Evolutionary conservation across 805 yeast genomes (phyloP).

Genomic region (Ogataea paradorogensis): DNA sequence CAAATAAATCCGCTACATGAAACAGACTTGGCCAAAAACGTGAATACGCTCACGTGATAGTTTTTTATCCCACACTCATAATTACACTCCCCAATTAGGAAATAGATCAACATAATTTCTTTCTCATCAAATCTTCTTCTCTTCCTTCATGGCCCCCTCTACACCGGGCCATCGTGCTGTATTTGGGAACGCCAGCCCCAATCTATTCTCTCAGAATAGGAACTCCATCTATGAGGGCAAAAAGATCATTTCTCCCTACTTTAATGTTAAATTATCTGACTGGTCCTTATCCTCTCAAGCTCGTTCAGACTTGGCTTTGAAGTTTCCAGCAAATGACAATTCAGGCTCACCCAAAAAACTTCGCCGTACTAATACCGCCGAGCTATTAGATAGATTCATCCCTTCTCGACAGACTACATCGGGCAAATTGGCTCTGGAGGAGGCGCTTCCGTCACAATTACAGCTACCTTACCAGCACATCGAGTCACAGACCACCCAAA

Average conservation of each 20-base stretch:
- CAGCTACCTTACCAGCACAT: conserved; percentile 53
- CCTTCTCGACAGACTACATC: conserved; percentile 54
- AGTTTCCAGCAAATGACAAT: conserved; percentile 10
- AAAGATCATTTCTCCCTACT: conserved; percentile 34
- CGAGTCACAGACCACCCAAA: conserved; percentile 49
- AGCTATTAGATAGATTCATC: conserved; percentile 52
- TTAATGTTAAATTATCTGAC: conserved; percentile 34
- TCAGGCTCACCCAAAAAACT: conserved; percentile 28
- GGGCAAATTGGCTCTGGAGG: conserved; percentile 37
- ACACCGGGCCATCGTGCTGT: conserved; percentile 31
- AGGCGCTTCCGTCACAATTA: conserved; percentile 19
- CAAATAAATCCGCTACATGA: not conserved
- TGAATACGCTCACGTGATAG: not conserved
- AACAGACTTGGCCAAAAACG: not conserved
- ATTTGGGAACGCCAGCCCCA: conserved; percentile 33
- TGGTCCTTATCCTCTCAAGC: conserved; percentile 28
- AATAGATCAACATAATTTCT: conserved; percentile 9
- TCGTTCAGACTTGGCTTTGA: conserved; percentile 6
- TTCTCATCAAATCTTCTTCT: conserved; percentile 4
- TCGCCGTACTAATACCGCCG: conserved; percentile 36
- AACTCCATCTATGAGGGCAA: conserved; percentile 31
- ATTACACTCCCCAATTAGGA: conserved; percentile 11
- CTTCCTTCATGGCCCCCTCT: conserved; percentile 10
- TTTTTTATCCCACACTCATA: not conserved
- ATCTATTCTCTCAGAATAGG: conserved; percentile 24